Evolutionary conservation across 768 basidiomycete species (phyloP).

Genomic region (Mycena pura): DNA sequence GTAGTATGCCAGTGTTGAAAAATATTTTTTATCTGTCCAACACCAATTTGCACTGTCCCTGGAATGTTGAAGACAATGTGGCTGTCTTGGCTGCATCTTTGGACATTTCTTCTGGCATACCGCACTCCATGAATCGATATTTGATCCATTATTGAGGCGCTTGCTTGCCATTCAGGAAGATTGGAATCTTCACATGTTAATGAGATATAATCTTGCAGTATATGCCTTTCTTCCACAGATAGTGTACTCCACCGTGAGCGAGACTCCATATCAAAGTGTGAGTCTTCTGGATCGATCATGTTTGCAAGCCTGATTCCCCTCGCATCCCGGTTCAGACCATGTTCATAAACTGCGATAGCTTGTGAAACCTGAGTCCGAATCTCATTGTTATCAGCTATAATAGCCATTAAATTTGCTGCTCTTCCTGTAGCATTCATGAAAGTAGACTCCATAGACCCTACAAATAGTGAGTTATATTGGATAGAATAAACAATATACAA

Average conservation of each 20-base stretch:
- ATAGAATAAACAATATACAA: not conserved
- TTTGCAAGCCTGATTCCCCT: not conserved
- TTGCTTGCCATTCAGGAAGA: not conserved
- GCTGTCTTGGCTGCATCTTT: not conserved
- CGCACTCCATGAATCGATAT: not conserved
- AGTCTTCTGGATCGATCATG: not conserved
- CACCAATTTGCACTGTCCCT: not conserved
- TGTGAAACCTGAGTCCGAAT: not conserved
- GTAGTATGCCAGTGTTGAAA: slow-evolving; percentile 4
- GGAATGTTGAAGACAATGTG: not conserved
- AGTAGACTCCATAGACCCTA: slow-evolving; percentile 25
- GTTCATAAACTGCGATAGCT: not conserved
- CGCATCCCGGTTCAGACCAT: not conserved
- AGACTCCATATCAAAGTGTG: not conserved
- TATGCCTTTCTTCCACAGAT: not conserved
- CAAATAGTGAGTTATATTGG: not conserved
- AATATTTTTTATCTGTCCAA: slow-evolving; percentile 3
- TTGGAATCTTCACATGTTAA: not conserved
- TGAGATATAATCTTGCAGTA: not conserved
- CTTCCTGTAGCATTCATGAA: slow-evolving; percentile 12
- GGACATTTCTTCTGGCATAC: not conserved
- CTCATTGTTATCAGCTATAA: not conserved
- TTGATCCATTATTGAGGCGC: not conserved
- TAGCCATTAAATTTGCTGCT: slow-evolving; percentile 13
- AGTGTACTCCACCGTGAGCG: not conserved